Base-by-base conservation (phyloP, 495 filamentous ascomycete species). In the Hypomontagnella submonticulosa region DNA sequence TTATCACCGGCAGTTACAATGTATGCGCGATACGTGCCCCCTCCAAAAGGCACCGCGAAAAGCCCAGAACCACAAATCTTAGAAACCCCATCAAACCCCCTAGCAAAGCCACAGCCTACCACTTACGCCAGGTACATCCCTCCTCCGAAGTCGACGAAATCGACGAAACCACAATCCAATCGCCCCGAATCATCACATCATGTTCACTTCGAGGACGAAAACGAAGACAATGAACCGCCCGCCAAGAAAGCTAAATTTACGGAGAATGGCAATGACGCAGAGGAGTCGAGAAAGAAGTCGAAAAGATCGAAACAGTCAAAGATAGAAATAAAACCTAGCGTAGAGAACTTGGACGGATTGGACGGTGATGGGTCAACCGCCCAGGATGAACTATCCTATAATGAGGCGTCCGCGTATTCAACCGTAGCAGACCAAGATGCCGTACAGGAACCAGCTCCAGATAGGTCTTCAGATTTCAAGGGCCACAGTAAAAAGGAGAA, bases 51-150 rank as follows among this genome's bases (percentile, higher is more conserved):
- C 4, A 11, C 36, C 34, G 44, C 51, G 5, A 40, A 60, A 23
- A 68, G 51, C 30, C 33, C 57, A n/a, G 42, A 55, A 38, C 27
- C 11, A 3, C 40, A 19, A 8, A 12, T 10, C 1, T 36, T 38
- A 37, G 32, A 65, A 42, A 5, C 46, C 19, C 19, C 47, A 23
- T 51, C 59, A 5, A 57, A 57, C 10, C 30, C 64, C 0, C 50
- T 66, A 4, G 27, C 19, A 5, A 66, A 62, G 13, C 61, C 51
- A n/a, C 67, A 70, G 60, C 68, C 43, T 52, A 73, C 57, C 15
- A 63, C 73, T 11, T 82, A 83, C 54, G 74, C 78, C 2, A 79
- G 80, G 73, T 79, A 80, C 58, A 77, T 79, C 1, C 77, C 74
- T 15, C 71, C 71, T 37, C 57, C 61, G 0, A 70, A 69, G 8